Base-by-base conservation (phyloP, 768 basidiomycete species). In the Mrakia blollopis region DNA sequence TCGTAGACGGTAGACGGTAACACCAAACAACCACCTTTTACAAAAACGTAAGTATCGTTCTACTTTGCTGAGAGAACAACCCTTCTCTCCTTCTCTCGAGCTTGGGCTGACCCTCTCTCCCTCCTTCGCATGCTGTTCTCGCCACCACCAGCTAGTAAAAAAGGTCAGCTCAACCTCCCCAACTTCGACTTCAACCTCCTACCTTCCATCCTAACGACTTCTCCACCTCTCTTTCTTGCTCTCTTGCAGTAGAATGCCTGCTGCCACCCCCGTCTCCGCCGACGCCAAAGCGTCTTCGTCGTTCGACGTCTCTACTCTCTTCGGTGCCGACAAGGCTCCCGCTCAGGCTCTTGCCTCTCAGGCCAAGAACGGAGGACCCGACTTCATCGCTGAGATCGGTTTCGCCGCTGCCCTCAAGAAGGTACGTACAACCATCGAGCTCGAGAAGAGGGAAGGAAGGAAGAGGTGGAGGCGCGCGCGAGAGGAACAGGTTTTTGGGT, bases 281-380 rank as follows among this genome's bases (percentile, higher is more conserved):
- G 65, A 68, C 65, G 65, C 65, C 23, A 68, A 68, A 37, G 65
- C 65, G 35, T 68, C 65, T 25, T 30, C 75, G 25, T 32, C 75
- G n/a, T 77, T 77, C 65, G 76, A 77, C 52, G 71, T 73, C 72
- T 72, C 70, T 32, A 77, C 76, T 30, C 76, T 77, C 35, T 77
- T 77, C 52, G 70, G 70, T 60, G 76, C 71, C 37, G 76, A 77
- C 76, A 65, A 73, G 62, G 76, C 89, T 76, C 89, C 93, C 52
- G 90, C 89, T 78, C 85, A 88, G 81, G 84, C 87, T 52, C 86
- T 98, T 80, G 91, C 89, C 80, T 88, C 90, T 77, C 85, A 88
- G 83, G 89, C 88, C 80, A 89, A 93, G 89, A 92, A 92, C 86
- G 88, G 92, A 76, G 93, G 94, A 83, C 91, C 92, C 79, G 85